phyloP scores from a whole-genome alignment of 371 early-diverging fungal genomes.

The Mucor velutinosus region DNA sequence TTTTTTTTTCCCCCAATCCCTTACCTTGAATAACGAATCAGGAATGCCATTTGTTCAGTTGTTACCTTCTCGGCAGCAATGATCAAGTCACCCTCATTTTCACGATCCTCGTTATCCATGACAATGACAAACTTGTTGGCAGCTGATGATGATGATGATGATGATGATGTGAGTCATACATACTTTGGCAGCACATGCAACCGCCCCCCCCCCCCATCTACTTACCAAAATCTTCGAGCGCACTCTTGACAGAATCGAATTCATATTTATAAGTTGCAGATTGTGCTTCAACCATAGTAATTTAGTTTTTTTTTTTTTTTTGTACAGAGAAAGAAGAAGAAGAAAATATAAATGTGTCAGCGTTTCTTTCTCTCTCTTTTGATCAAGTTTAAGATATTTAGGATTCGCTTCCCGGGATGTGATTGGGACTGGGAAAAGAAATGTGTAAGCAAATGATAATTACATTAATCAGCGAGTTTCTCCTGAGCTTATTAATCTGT shows the following conservation, averaged over 20 bases:
- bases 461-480: conserved; percentile 7
- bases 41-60: conserved; percentile 90
- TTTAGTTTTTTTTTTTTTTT: background rate
- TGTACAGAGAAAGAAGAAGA: background rate
- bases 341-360: background rate
- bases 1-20: background rate
- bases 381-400: background rate
- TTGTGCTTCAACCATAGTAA: conserved; percentile 18
- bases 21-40: conserved; percentile 90
- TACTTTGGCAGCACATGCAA: background rate
- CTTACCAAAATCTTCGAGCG: conserved; percentile 77
- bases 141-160: too few relatives aligned
- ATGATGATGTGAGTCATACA: background rate
- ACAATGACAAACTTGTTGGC: conserved; percentile 85
- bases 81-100: conserved; percentile 97
- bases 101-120: conserved; percentile 95
- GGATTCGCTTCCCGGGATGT: background rate
- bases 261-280: conserved; percentile 1
- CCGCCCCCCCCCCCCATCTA: too few relatives aligned
- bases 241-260: conserved; percentile 78
- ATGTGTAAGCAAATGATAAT: conserved; percentile 11
- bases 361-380: background rate
- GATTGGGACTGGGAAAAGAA: conserved; percentile 9
- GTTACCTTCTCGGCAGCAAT: conserved; percentile 91
- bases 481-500: background rate